Percentiles rank a stretch among this genome's conserved stretches.
Evolutionary conservation across 345 rosid species (phyloP).

Genomic region (Arabis hirsuta): DNA sequence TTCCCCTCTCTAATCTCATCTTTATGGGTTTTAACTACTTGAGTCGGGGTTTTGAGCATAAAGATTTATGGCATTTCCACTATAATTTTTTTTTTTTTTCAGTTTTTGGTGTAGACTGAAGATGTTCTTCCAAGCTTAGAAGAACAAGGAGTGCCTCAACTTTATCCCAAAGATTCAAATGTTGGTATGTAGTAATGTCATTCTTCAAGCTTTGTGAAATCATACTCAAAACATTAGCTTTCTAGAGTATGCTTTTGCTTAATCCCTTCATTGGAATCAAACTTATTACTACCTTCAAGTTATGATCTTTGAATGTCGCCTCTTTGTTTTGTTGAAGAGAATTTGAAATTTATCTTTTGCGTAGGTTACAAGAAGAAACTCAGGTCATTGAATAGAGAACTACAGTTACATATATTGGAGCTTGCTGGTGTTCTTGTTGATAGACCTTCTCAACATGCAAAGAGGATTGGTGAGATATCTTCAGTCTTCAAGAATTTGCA

Average conservation of each 20-base stretch:
- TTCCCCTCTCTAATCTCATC: no score
- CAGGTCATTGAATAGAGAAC: slow-evolving; percentile 73
- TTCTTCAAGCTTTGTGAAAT: slow-evolving; percentile 13
- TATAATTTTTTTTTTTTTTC: no score
- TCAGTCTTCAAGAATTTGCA: slow-evolving; percentile 92
- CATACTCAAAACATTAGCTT: not conserved
- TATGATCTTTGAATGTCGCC: not conserved
- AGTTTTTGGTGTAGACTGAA: slow-evolving; percentile 81
- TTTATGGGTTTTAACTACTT: no score
- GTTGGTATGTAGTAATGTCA: slow-evolving; percentile 66
- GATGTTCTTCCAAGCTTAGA: slow-evolving; percentile 91
- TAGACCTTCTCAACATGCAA: slow-evolving; percentile 94
- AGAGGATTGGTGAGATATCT: slow-evolving; percentile 90
- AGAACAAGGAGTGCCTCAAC: slow-evolving; percentile 85
- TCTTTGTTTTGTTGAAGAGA: not conserved
- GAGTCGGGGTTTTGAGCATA: no score
- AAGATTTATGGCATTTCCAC: no score
- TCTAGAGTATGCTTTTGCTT: not conserved
- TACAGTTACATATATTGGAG: slow-evolving; percentile 88
- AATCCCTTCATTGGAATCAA: no score
- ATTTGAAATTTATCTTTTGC: not conserved
- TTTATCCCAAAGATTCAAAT: slow-evolving; percentile 72
- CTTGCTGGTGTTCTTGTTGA: slow-evolving; percentile 96
- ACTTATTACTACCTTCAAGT: no score
- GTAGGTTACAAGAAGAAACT: slow-evolving; percentile 89